phyloP scores from a whole-genome alignment of 2,329 filamentous ascomycete genomes.

The Hirsutella minnesotensis region DNA sequence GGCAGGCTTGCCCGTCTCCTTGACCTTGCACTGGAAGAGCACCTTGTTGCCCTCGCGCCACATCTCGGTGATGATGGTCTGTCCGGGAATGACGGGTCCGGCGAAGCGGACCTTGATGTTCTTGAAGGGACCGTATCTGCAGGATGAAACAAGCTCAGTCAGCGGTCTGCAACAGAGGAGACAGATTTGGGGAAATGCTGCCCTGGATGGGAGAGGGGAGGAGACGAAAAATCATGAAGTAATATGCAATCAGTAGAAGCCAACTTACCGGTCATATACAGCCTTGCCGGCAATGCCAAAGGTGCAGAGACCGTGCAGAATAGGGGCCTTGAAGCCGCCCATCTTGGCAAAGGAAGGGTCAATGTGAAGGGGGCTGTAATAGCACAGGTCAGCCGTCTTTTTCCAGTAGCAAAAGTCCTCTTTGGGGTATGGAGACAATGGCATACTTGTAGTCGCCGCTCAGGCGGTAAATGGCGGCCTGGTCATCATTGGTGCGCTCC shows the following conservation, averaged over 20 bases:
- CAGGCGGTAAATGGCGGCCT: constrained; percentile 86
- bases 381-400: not conserved
- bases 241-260: too few species aligned
- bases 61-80: constrained; percentile 90
- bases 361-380: constrained; percentile 67
- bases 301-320: constrained; percentile 92
- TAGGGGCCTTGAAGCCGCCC: constrained; percentile 87
- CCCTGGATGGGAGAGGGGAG: too few species aligned
- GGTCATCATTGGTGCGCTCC: constrained; percentile 76
- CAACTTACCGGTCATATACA: constrained; percentile 52
- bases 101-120: constrained; percentile 91
- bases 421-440: not conserved
- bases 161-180: too few species aligned
- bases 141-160: not conserved
- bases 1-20: constrained; percentile 84
- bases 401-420: too few species aligned
- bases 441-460: constrained; percentile 79
- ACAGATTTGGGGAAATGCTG: too few species aligned
- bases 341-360: constrained; percentile 91
- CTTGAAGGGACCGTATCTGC: constrained; percentile 62
- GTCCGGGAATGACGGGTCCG: constrained; percentile 71
- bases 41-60: constrained; percentile 77
- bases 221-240: too few species aligned
- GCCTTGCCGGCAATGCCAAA: constrained; percentile 89
- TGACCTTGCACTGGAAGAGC: constrained; percentile 77